A percentile compares a stretch with the other conserved stretches of the same genome.
Conservation (phyloP, 1,139 yeast species). For the Saccharomyces hybrid region DNA sequence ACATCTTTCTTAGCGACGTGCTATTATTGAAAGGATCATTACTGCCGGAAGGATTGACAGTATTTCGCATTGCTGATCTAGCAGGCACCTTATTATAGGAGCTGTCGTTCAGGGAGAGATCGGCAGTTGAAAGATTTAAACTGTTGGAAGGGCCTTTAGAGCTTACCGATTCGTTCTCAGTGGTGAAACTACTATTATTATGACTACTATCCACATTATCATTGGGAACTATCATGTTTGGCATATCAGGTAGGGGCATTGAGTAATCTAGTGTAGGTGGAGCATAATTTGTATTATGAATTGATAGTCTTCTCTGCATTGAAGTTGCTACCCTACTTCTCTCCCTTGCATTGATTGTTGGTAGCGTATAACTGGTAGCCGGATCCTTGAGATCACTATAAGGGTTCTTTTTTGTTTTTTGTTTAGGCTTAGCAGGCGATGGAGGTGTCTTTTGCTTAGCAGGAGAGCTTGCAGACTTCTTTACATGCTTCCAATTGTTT, state of each 20-base stretch:
- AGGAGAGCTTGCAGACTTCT: conserved; percentile 10
- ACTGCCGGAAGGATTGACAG: neutral
- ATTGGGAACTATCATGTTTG: neutral
- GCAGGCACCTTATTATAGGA: neutral
- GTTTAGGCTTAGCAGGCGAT: conserved; percentile 12
- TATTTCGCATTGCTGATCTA: neutral
- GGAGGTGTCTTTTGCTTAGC: conserved; percentile 12
- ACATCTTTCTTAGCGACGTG: conserved; percentile 17
- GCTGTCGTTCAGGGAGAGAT: neutral
- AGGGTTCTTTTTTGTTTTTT: conserved; percentile 22
- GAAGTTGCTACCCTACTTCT: conserved; percentile 36
- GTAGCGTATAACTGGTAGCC: conserved; percentile 22
- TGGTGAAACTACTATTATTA: neutral
- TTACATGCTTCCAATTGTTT: conserved; percentile 24
- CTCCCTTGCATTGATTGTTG: conserved; percentile 31
- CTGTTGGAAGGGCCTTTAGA: neutral
- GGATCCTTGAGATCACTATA: conserved; percentile 26
- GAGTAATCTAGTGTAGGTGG: conserved; percentile 27
- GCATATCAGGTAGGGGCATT: conserved; percentile 23
- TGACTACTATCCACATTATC: neutral
- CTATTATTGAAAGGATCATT: conserved; percentile 3
- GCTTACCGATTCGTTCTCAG: neutral
- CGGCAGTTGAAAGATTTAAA: neutral
- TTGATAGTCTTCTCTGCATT: conserved; percentile 36
- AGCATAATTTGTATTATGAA: conserved; percentile 30